A percentile compares a stretch with the other conserved stretches of the same genome.
These are phyloP conservation scores for Drechslerella stenobrocha DNA, from an alignment of 2,329 filamentous ascomycete species.

Conservation along the genomic window DNA sequence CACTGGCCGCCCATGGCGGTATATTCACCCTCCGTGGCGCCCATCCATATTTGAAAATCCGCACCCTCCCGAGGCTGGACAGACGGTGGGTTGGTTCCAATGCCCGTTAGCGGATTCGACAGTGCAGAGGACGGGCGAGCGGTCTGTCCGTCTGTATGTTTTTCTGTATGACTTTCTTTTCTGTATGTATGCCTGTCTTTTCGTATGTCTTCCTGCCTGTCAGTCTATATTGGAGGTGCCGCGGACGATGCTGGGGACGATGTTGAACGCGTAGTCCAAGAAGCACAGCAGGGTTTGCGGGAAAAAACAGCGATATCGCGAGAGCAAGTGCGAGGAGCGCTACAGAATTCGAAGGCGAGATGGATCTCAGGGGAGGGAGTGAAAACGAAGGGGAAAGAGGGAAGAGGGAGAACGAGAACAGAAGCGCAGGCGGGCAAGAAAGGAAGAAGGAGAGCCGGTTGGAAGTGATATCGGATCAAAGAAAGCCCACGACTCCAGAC, in stretches of 20 bases:
- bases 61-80: too few species aligned
- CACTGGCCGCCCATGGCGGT: conserved; percentile 46
- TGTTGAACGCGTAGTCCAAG: conserved; percentile 29
- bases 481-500: conserved; percentile 35
- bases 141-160: too few species aligned
- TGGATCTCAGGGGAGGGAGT: conserved; percentile 16
- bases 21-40: conserved; percentile 49
- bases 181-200: too few species aligned
- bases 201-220: conserved; percentile 5
- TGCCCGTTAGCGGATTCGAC: too few species aligned
- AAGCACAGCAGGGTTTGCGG: conserved; percentile 18
- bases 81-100: too few species aligned
- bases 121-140: too few species aligned
- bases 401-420: conserved; percentile 24
- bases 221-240: conserved; percentile 26
- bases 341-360: too few species aligned
- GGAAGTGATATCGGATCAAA: conserved; percentile 45
- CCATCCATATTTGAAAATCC: conserved; percentile 38
- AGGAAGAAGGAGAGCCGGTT: too few species aligned
- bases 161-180: too few species aligned
- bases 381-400: conserved; percentile 11
- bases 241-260: conserved; percentile 13
- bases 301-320: conserved; percentile 6
- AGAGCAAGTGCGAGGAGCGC: too few species aligned
- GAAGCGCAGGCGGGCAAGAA: conserved; percentile 31